Base-by-base conservation (phyloP, 495 filamentous ascomycete species). In the Penicillium cataractarum region DNA sequence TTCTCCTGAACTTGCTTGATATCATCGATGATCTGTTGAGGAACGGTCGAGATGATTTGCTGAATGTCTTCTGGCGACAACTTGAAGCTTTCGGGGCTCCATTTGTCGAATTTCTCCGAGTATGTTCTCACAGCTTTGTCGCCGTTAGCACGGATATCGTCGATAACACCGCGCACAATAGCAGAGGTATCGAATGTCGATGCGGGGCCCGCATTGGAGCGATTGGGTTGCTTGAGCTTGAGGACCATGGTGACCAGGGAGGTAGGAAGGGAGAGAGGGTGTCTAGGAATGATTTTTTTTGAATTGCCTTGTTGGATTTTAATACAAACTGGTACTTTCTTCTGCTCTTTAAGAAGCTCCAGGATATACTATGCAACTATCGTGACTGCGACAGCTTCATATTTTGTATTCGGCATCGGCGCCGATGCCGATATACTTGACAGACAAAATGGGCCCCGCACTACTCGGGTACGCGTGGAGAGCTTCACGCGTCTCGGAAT, bases 81-180 rank as follows among this genome's bases (percentile, higher is more conserved):
- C 64, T 80, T 82, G 71, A 84, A 84, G 22, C 74, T 76, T 1
- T 61, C 37, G 0, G 82, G 82, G 6, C 74, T 75, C 83, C 83
- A 86, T 65, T 80, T 79, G 64, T 86, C 83, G 63, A 84, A 86
- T 53, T 83, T 82, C 57, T 82, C 75, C 0, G 81, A 83, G 65
- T 84, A 86, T 6, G 55, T 61, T 15, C 79, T 70, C 19, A 84
- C 82, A 3, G 82, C 82, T 1, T 61, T 58, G 51, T 84, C 81
- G 9, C 82, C 82, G 42, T 77, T 77, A 0, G 60, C 55, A 0
- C 78, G 76, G 55, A 86, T 81, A 26, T 80, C 77, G 7, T 76
- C 71, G 53, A 86, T 84, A 31, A 86, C 80, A 1, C 72, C 68
- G 21, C 76, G 77, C 19, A 83, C 81, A 31, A 83, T 79, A 19